Evolutionary conservation across 73 alveolate genomes (phyloP), one percentile per base, ranked within the genome.

Genomic region (Symbiodinium pilosum): DNA sequence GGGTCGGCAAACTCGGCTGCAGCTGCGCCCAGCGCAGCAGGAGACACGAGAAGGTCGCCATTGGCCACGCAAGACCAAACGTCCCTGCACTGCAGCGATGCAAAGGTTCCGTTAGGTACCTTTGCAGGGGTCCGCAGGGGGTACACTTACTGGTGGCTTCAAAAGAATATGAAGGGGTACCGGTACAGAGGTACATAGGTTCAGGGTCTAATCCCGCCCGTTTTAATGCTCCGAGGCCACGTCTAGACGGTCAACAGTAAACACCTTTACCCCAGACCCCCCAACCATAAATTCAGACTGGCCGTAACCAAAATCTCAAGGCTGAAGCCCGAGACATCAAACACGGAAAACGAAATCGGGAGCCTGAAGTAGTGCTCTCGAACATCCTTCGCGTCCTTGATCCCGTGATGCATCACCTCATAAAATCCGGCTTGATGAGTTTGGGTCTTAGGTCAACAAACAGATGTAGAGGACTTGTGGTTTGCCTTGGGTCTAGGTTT

Each of bases 351-450:
- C 11, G 18, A 32, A 43, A 54, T 84, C 43, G 24, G 94, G 14
- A 21, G 84, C 94, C 41, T 84, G 21, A 44, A 88, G 71, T 88
- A 88, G 71, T 88, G 95, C 28, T 56, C 86, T 38, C 73, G 68
- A 38, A 56, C 95, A 68, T 39, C 86, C 39, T 40, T 30, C 54
- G 86, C 86, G 18, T 87, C 73, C 71, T 88, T 88, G 75, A 88
- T 88, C 47, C 95, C 95, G 28, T 88, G 95, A 34, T 88, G 95
- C 95, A 88, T 88, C 87, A 88, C 86, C 81, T 64, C 1, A n/a
- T n/a, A n/a, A n/a, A n/a, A n/a, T n/a, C n/a, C n/a, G n/a, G n/a
- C n/a, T n/a, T n/a, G n/a, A n/a, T n/a, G n/a, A n/a, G n/a, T n/a
- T n/a, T n/a, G n/a, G n/a, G n/a, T n/a, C n/a, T n/a, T n/a, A n/a